phyloP scores from a whole-genome alignment of 164 flowering plant genomes.

The Berberis thunbergii region DNA sequence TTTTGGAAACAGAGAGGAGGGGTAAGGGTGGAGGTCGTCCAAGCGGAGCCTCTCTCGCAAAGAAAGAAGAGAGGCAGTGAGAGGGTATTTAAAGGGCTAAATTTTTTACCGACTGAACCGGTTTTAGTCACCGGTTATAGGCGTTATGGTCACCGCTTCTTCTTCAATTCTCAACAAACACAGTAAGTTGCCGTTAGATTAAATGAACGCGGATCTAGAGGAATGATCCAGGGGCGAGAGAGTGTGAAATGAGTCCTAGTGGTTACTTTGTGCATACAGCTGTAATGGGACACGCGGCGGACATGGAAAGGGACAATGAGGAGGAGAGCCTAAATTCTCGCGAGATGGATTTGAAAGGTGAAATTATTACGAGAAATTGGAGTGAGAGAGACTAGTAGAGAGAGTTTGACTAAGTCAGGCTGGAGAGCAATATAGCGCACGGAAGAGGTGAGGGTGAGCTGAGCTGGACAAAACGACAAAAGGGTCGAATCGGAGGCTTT shows the following conservation, averaged over 20 bases:
- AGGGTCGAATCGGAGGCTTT: conserved; percentile 47
- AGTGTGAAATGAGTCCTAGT: not conserved
- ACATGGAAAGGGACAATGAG: not conserved
- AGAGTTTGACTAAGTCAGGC: conserved; percentile 21
- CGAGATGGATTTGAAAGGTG: no score
- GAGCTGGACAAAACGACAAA: conserved; percentile 61
- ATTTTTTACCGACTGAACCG: conserved; percentile 30
- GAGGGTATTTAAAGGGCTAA: conserved; percentile 21
- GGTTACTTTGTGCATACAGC: conserved; percentile 29
- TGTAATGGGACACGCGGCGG: conserved; percentile 62
- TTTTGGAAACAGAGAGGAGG: not conserved
- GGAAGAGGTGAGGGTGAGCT: conserved; percentile 21
- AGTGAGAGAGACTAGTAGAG: no score
- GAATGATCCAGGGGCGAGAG: no score
- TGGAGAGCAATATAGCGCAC: conserved; percentile 13
- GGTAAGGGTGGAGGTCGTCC: not conserved
- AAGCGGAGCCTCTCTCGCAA: conserved; percentile 5
- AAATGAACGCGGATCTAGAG: no score
- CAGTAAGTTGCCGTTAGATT: no score
- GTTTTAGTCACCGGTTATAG: conserved; percentile 29
- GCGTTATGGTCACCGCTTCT: conserved; percentile 19
- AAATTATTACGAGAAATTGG: not conserved
- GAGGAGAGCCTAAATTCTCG: not conserved
- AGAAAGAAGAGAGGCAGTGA: conserved; percentile 10
- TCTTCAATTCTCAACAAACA: not conserved